Evolutionary conservation across 2,329 filamentous ascomycete genomes (phyloP).

Genomic region (Bimuria novae-zelandiae): DNA sequence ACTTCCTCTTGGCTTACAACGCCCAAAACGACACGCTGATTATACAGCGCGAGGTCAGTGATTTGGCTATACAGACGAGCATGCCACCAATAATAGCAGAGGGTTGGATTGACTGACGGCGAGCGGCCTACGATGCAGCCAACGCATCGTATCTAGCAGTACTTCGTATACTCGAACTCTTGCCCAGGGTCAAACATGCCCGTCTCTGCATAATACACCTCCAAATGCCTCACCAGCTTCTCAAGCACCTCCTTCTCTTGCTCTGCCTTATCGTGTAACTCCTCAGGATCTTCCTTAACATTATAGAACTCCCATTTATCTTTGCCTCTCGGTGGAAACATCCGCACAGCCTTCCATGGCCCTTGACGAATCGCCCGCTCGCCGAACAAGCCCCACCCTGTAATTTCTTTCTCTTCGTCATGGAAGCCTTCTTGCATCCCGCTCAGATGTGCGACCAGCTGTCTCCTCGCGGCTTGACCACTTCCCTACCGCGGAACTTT

Average conservation of each 20-base stretch:
- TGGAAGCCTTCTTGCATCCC: conserved; percentile 5
- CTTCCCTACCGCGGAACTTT: conserved; percentile 32
- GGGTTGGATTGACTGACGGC: no score
- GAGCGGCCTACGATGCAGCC: no score
- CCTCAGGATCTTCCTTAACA: conserved; percentile 13
- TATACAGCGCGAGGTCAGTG: no score
- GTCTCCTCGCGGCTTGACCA: conserved; percentile 9
- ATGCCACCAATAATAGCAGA: no score
- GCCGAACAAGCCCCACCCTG: conserved; percentile 19
- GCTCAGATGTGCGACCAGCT: conserved; percentile 6
- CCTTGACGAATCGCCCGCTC: conserved; percentile 14
- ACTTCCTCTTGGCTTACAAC: no score
- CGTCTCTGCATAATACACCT: conserved; percentile 16
- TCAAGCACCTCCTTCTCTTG: conserved; percentile 11
- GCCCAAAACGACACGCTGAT: no score
- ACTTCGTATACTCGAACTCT: conserved; percentile 6
- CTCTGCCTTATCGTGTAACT: conserved; percentile 11
- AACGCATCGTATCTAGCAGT: no score
- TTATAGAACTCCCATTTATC: conserved; percentile 19
- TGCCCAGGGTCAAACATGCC: conserved; percentile 17
- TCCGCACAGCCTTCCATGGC: conserved; percentile 15
- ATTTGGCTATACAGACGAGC: no score
- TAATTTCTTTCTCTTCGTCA: conserved; percentile 7
- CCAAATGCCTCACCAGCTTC: conserved; percentile 14
- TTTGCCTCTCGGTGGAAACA: conserved; percentile 13